Base-by-base conservation (phyloP, 2,329 filamentous ascomycete species). In the Ophiocordyceps sinensis region DNA sequence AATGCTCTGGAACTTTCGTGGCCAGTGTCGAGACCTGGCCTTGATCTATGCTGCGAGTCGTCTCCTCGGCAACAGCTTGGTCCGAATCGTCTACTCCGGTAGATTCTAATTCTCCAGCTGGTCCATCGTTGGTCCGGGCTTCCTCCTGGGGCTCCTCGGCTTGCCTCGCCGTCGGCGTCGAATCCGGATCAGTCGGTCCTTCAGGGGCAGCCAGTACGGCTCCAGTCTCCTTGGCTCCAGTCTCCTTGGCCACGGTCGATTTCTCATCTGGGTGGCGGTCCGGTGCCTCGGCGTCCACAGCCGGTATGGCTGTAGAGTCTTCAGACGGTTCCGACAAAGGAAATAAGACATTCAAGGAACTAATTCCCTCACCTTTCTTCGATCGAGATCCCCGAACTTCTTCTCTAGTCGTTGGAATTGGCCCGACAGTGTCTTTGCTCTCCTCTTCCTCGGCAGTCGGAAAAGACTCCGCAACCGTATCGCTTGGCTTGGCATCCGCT, bases 331-430 rank as follows among this genome's bases (percentile, higher is more conserved):
- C 52, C 47, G 49, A 41, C 57, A 60, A 56, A 54, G 53, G 53
- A 59, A 54, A 51, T 51, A 54, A 56, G 56, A 56, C 55, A 62
- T 63, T 51, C 53, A 59, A 52, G 54, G 49, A 56, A 58, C 49
- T 46, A 45, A 51, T 46, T 51, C 60, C 56, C 65, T 68, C 60
- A 68, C 65, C 65, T 67, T 64, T 66, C 49, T 57, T 60, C 42
- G 51, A 50, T 45, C 49, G 53, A 40, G 50, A 43, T 38, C 49
- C 48, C 41, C 44, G 50, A 47, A 56, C 61, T 45, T 59, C 58
- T 39, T 60, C 57, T 37, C 28, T 36, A 8, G 38, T 10, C 14
- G 50, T 48, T 38, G 57, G 53, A 44, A 64, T 65, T 23, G 60
- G 60, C 26, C 57, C 60, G 45, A 65, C 52, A 5, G 50, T 57